Base-by-base conservation (phyloP, 352 stramenopile species). In the Phytophthora melonis region DNA sequence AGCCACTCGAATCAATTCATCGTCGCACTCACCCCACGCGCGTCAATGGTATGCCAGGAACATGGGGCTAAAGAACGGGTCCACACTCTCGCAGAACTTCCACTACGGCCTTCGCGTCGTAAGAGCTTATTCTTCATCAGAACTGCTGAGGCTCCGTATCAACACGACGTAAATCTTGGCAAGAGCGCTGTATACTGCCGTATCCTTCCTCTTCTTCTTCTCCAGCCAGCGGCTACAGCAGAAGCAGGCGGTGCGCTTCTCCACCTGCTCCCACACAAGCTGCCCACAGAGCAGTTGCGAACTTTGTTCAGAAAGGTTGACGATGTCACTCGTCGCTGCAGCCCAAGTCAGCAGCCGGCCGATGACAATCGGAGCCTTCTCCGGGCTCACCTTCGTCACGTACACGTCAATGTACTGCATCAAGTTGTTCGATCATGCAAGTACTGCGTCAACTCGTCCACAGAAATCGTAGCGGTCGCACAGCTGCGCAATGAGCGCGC, bases 151-250 rank as follows among this genome's bases (percentile, higher is more conserved):
- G 97, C 67, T 99, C 97, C 71, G 97, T 94, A 89, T 99, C 60
- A 99, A 82, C 25, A 97, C 99, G 52, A 99, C 96, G 90, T 99
- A 99, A 84, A 99, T 99, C 93, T 99, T 99, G 75, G 98, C 98
- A 43, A 99, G 93, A 54, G 98, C 97, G 79, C 99, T 99, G 90
- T 99, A 98, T 7, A 97, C 99, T 32, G 96, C 97, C 25, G 96
- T 93, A 74, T 99, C 97, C 13, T 95, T 99, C 82, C 98, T 99
- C 30, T 36, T 36, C 27, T 7, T 30, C 30, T 97, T 97, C 86
- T 99, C 98, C 25, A 99, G 91, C 97, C 98, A 99, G n/a, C 21
- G 97, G 93, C 85, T 99, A 97, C 30, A 99, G 82, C 68, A 99
- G 84, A 64, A 96, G 93, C 58, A 99, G 91, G 65, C 98, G 96